Base-by-base conservation (phyloP, 163 green algal genomes). In the Scenedesmus sp. region DNA sequence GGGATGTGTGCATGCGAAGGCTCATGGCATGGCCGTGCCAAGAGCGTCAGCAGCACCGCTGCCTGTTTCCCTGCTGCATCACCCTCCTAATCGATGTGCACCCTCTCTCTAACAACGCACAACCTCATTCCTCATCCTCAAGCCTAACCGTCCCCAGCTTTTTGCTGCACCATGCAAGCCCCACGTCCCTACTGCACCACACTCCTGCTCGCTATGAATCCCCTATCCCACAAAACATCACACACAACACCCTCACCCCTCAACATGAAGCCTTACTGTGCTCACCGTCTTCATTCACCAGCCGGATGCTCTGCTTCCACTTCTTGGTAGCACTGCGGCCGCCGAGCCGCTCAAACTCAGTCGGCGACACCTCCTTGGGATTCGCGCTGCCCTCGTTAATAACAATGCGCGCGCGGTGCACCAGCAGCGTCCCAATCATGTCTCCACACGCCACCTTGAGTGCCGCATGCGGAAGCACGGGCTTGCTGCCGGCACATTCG, bases 301-400 rank as follows among this genome's bases (percentile, higher is more conserved):
- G 67, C 13, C 67, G 46, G 70, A 94, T 94, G 87, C 87, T 92
- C 86, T 92, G 86, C 79, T 89, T 88, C 91, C 91, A 94, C 55
- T 94, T 94, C 82, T 94, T 94, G 56, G 91, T 90, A 8, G 87
- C 87, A 4, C 59, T 77, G 15, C 87, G 57, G 57, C 91, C 91
- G 0, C 91, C 91, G 20, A 94, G 81, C 34, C 91, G 59, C 87
- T 94, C 91, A 86, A 94, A 92, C 91, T 94, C 91, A 12, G 87
- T 94, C 1, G 91, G 87, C 4, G 91, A 91, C 26, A 94, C 87
- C 73, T 94, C 87, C 59, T 90, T 91, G 52, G 88, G 76, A 9
- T 81, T 9, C 6, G 12, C 34, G 4, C 76, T 88, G 64, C 86
- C 86, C n/a, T 74, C 74, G 55, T 88, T 56, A 3, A 93, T 62